A percentile compares a stretch with the other conserved stretches of the same genome.
These are phyloP conservation scores for Chaetomium cochliodes DNA, from an alignment of 495 filamentous ascomycete species.

Conservation along the genomic window DNA sequence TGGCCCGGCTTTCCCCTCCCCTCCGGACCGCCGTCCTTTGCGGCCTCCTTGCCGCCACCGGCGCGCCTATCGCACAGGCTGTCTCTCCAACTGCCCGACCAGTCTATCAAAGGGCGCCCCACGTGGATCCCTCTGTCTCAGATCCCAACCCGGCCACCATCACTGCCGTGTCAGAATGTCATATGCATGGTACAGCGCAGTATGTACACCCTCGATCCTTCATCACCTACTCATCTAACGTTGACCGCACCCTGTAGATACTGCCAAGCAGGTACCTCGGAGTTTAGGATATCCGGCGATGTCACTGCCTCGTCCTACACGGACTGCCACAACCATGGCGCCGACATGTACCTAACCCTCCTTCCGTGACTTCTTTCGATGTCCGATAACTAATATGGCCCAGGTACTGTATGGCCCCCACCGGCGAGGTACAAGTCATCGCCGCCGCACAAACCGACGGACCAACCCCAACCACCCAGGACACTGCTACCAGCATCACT, in stretches of 20 bases:
- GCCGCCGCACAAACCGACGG: slow-evolving; percentile 14
- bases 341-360: slow-evolving; percentile 20
- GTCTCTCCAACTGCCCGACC: slow-evolving; percentile 7
- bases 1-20: slow-evolving; percentile 18
- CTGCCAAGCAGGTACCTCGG: slow-evolving; percentile 5
- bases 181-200: background rate
- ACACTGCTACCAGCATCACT: background rate
- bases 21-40: slow-evolving; percentile 20
- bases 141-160: slow-evolving; percentile 3
- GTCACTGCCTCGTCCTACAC: slow-evolving; percentile 21
- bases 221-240: background rate
- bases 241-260: background rate
- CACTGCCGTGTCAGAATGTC: slow-evolving; percentile 2
- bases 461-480: slow-evolving; percentile 17
- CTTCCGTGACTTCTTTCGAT: background rate
- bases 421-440: slow-evolving; percentile 20
- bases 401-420: slow-evolving; percentile 18
- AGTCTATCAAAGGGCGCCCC: slow-evolving; percentile 19
- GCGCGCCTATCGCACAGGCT: background rate
- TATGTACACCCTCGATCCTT: background rate
- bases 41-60: slow-evolving; percentile 20
- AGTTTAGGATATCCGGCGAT: slow-evolving; percentile 5
- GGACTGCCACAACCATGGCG: slow-evolving; percentile 5
- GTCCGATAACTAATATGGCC: background rate
- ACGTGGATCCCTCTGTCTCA: slow-evolving; percentile 12